Base-by-base conservation (phyloP, 1,139 yeast genomes). In the Zygosaccharomyces sapae region DNA sequence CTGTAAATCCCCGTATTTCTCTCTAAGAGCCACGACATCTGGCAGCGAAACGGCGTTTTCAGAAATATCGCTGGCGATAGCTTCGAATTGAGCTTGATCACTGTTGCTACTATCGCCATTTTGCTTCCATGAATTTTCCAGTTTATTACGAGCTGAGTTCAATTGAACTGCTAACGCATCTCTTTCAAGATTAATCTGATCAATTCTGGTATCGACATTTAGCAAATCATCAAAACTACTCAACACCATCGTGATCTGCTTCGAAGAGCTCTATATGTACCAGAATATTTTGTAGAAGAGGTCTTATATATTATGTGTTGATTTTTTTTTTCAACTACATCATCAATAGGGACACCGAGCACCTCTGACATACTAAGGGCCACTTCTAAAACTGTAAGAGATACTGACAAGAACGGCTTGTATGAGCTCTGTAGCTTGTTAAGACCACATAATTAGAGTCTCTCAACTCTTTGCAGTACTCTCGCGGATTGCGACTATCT, bases 1-100 rank as follows among this genome's bases (percentile, higher is more conserved):
- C 36, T 55, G 51, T 45, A 70, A 44, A 16, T 57, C 45, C 3
- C 73, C 72, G 50, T 66, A 65, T 43, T 59, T 55, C 1, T 42
- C 48, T 20, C 55, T 59, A 45, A 69, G 45, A 2, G 33, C 39
- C 7, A 55, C 55, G 0, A 69, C 41, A 18, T 51, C 58, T 3
- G 46, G 53, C 5, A 53, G 12, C 13, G 41, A 37, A 7, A 44
- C 38, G 2, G 45, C 57, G 29, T 48, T 41, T 2, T 39, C 22
- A 1, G 38, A 13, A 34, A 55, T 54, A 42, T 59, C 55, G 19
- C 48, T 29, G 9, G 56, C 52, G 29, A 54, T 50, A 25, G 43
- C 33, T 29, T 36, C 43, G 31, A 51, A 19, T n/a, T 38, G 31
- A 33, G 31, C 2, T 27, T 27, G 5, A 10, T 10, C 31, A 16